These are phyloP conservation scores for Juglanconis juglandina DNA, from an alignment of 2,329 filamentous ascomycete species.

Conservation along the genomic window DNA sequence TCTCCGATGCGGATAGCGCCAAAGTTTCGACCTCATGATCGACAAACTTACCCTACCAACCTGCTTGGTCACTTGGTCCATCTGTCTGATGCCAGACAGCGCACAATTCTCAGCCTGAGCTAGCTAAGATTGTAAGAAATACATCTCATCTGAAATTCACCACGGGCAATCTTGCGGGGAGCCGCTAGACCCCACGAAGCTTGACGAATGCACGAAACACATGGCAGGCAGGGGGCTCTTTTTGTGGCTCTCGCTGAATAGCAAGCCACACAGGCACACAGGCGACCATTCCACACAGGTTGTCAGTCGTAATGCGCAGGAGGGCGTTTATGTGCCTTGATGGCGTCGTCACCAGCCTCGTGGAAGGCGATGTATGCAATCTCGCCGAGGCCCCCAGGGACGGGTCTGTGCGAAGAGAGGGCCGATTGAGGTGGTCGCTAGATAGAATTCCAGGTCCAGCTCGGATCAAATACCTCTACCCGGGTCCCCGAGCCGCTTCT, in stretches of 20 bases:
- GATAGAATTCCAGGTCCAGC: background rate
- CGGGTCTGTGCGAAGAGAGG: background rate
- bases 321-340: background rate
- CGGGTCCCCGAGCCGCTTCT: background rate
- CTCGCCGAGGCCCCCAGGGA: background rate
- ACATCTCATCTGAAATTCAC: background rate
- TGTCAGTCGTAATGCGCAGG: background rate
- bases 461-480: background rate
- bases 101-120: conserved; percentile 19
- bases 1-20: background rate
- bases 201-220: conserved; percentile 13
- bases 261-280: background rate
- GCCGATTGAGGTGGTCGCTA: background rate
- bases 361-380: background rate
- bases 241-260: background rate
- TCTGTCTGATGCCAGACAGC: background rate
- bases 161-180: background rate
- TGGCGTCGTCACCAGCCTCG: background rate
- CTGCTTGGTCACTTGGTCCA: background rate
- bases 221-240: conserved; percentile 9
- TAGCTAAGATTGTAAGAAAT: conserved; percentile 1
- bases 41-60: background rate
- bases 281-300: background rate
- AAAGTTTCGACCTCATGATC: background rate
- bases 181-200: conserved; percentile 1